phyloP scores from a whole-genome alignment of 805 yeast species.

The Cyberlindnera mississippiensis region DNA sequence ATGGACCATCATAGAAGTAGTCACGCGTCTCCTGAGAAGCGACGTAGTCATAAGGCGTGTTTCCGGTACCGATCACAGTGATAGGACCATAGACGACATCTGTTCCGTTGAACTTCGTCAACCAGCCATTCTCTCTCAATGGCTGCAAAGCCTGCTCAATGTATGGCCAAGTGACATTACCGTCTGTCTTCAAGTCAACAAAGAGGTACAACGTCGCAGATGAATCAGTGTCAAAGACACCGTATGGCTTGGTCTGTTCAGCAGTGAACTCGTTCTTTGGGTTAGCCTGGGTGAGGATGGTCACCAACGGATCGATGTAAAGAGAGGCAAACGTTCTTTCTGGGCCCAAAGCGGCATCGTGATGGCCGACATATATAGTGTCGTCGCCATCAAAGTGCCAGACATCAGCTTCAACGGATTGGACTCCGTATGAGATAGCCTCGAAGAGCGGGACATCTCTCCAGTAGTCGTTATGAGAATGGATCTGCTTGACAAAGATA shows the following conservation, averaged over 20 bases:
- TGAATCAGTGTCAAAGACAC: constrained; percentile 43
- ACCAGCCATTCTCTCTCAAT: constrained; percentile 46
- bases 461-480: constrained; percentile 77
- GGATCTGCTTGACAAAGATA: constrained; percentile 38
- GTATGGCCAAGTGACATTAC: constrained; percentile 41
- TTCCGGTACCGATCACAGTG: constrained; percentile 66
- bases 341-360: constrained; percentile 42
- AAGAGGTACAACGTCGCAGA: constrained; percentile 54
- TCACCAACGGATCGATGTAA: constrained; percentile 52
- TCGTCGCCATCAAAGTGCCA: constrained; percentile 40
- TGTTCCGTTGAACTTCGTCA: constrained; percentile 41
- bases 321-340: constrained; percentile 46
- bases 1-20: constrained; percentile 51
- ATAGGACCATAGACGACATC: constrained; percentile 48
- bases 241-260: constrained; percentile 28
- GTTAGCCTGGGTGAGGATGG: constrained; percentile 49
- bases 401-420: constrained; percentile 64
- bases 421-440: constrained; percentile 50
- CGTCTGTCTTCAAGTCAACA: constrained; percentile 62
- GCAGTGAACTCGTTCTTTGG: constrained; percentile 19
- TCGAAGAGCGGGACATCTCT: constrained; percentile 53
- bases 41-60: constrained; percentile 46
- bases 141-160: constrained; percentile 47
- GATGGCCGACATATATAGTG: constrained; percentile 63
- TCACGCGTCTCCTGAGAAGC: constrained; percentile 33